Base-by-base conservation (phyloP, 805 yeast genomes). In the Starmerella khaoyaiensis region DNA sequence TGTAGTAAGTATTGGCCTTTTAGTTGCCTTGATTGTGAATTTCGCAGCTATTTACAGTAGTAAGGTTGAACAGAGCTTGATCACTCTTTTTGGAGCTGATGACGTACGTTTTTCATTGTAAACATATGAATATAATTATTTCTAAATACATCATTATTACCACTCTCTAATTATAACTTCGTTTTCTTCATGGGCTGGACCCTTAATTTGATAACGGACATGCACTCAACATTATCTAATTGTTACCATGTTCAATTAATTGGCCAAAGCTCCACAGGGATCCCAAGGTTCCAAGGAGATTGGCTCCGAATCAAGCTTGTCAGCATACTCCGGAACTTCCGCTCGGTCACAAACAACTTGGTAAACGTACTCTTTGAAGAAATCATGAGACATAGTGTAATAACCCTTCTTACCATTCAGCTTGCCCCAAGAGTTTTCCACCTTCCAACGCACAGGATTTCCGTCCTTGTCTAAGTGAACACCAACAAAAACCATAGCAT, bases 401-500 rank as follows among this genome's bases (percentile, higher is more conserved):
- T 69, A 72, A 2, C 86, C 86, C 42, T 76, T 74, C 33, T 63
- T 61, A 39, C 86, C 86, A 12, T 68, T 59, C 40, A 71, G 76
- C 39, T 69, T 67, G 45, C 84, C 82, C 84, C 84, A 78, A 9
- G 82, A 74, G 60, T 78, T 78, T 57, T 77, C 83, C 28, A 78
- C 83, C 51, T 76, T 65, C 68, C 79, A 78, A 46, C 82, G 66
- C 20, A 70, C 60, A 19, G 83, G 81, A 42, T 65, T 63, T 5
- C 76, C 77, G 17, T 60, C 51, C 26, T 57, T 72, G 45, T 77
- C 83, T 25, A 82, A 61, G 56, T 81, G 84, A 31, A 79, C 87
- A 22, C 75, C 94, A 10, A 84, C 76, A 51, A 82, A 71, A 17
- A 75, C 68, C 94, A 82, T 82, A 25, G 94, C 94, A 53, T 82